A percentile compares a stretch with the other conserved stretches of the same genome.
Evolutionary conservation across 805 yeast genomes (phyloP).

Genomic region (Candida easanensis): DNA sequence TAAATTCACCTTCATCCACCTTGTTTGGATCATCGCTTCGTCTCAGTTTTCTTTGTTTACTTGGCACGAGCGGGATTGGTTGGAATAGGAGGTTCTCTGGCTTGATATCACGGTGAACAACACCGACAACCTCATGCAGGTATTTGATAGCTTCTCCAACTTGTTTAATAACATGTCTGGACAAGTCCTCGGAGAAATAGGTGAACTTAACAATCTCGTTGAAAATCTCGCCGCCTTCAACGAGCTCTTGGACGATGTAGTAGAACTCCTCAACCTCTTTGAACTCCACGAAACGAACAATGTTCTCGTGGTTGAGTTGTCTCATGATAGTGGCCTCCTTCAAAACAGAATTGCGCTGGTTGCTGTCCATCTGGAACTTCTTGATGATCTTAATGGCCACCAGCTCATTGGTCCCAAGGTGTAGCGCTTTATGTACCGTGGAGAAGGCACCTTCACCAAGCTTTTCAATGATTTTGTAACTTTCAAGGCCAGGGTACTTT

Average conservation of each 20-base stretch:
- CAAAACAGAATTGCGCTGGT: conserved; percentile 42
- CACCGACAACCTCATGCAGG: conserved; percentile 69
- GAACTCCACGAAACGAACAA: conserved; percentile 54
- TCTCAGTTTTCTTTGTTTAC: conserved; percentile 24
- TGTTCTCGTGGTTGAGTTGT: conserved; percentile 57
- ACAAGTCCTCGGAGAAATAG: conserved; percentile 60
- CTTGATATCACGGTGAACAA: conserved; percentile 81
- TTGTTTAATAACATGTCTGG: conserved; percentile 62
- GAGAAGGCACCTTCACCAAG: conserved; percentile 92
- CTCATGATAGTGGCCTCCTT: conserved; percentile 39
- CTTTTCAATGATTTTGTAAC: conserved; percentile 34
- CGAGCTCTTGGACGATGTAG: conserved; percentile 71
- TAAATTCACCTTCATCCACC: conserved; percentile 84
- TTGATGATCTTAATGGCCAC: conserved; percentile 79
- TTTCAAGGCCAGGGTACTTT: conserved; percentile 27
- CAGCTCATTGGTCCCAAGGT: conserved; percentile 35
- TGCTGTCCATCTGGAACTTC: conserved; percentile 38
- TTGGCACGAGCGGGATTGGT: conserved; percentile 53
- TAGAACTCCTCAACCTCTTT: conserved; percentile 56
- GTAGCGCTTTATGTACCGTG: conserved; percentile 70
- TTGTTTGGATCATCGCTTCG: conserved; percentile 70
- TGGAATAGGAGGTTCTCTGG: conserved; percentile 74
- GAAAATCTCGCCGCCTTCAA: conserved; percentile 77
- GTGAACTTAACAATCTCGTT: conserved; percentile 65
- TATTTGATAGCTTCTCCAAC: conserved; percentile 64